phyloP scores from a whole-genome alignment of 1,284 basidiomycete species.

The Exsudoporus floridanus region DNA sequence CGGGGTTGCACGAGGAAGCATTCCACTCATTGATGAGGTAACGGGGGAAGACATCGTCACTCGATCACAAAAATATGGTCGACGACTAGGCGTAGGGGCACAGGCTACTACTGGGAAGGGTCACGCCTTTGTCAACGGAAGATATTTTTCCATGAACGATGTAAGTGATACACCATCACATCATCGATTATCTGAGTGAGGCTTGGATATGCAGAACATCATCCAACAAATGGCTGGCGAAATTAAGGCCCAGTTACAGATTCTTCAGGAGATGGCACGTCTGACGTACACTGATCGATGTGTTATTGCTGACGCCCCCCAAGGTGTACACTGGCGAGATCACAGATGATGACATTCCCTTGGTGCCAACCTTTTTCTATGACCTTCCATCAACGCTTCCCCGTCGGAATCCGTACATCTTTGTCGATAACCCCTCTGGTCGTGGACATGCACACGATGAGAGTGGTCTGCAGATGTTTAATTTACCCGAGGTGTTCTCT shows the following conservation, averaged over 20 bases:
- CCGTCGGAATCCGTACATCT: conserved; percentile 73
- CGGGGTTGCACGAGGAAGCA: conserved; percentile 40
- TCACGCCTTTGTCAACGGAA: conserved; percentile 87
- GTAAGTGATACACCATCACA: conserved; percentile 44
- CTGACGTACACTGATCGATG: neutral
- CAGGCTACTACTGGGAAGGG: conserved; percentile 39
- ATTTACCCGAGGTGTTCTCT: conserved; percentile 26
- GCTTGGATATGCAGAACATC: conserved; percentile 52
- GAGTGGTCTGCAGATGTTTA: conserved; percentile 24
- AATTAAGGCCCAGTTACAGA: conserved; percentile 57
- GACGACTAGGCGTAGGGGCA: conserved; percentile 47
- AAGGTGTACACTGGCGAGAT: conserved; percentile 68
- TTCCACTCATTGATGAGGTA: conserved; percentile 20
- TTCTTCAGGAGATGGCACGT: conserved; percentile 70
- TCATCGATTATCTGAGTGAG: neutral
- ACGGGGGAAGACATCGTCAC: conserved; percentile 36
- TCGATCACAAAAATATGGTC: conserved; percentile 49
- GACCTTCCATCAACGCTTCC: conserved; percentile 74
- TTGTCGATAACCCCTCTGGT: conserved; percentile 40
- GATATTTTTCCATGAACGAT: conserved; percentile 67
- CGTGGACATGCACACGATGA: conserved; percentile 13
- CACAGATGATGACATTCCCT: conserved; percentile 51
- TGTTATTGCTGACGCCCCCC: conserved; percentile 3
- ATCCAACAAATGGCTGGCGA: conserved; percentile 65
- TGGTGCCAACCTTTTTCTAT: conserved; percentile 81